Conservation (phyloP, 805 yeast genomes). For the Zygosaccharomyces gambellarensis region DNA sequence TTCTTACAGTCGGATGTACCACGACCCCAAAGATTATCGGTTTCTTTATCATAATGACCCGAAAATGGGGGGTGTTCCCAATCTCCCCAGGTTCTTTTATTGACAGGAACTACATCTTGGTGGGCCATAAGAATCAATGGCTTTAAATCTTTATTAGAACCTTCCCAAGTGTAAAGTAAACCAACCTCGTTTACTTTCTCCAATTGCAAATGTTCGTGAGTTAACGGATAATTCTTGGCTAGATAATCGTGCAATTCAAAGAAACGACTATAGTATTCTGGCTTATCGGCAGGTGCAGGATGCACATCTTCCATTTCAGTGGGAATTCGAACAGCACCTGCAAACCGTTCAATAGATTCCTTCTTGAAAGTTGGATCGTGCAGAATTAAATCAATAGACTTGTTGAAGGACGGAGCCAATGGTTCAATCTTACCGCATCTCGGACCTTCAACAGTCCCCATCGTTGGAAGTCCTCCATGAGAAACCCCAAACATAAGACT, state of each 20-base stretch:
- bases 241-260: conserved; percentile 49
- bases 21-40: conserved; percentile 53
- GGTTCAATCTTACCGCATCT: conserved; percentile 2
- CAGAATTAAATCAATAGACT: conserved; percentile 11
- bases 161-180: conserved; percentile 58
- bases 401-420: conserved; percentile 4
- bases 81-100: conserved; percentile 45
- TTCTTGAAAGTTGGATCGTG: conserved; percentile 35
- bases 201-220: conserved; percentile 45
- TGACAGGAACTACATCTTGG: conserved; percentile 78
- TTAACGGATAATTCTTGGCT: conserved; percentile 49
- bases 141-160: conserved; percentile 46
- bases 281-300: conserved; percentile 44
- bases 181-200: conserved; percentile 59
- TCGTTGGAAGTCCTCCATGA: neutral
- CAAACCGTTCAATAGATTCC: conserved; percentile 40
- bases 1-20: conserved; percentile 74
- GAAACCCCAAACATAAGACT: neutral
- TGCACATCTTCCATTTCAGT: conserved; percentile 54
- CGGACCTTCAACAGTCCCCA: neutral
- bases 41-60: conserved; percentile 44
- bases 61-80: conserved; percentile 67
- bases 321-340: conserved; percentile 54
- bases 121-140: conserved; percentile 73
- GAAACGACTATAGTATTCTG: conserved; percentile 36